Evolutionary conservation across 2,329 filamentous ascomycete genomes (phyloP).

Genomic region (Fusarium sp.): DNA sequence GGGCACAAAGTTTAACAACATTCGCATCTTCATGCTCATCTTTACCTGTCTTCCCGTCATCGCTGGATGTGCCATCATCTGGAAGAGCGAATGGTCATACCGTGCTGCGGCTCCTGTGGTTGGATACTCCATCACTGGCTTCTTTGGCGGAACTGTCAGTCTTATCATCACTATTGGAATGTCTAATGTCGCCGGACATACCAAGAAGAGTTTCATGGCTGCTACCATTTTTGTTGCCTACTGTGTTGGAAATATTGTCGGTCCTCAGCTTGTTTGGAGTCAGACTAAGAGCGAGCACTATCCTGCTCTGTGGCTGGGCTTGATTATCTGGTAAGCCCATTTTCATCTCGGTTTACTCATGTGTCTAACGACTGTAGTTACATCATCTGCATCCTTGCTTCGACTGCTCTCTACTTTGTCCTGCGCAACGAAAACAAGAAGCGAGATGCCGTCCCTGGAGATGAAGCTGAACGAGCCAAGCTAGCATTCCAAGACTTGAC

Average conservation of each 20-base stretch:
- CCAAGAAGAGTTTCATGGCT: slow-evolving; percentile 83
- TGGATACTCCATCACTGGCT: slow-evolving; percentile 79
- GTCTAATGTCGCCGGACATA: slow-evolving; percentile 80
- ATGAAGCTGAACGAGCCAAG: slow-evolving; percentile 72
- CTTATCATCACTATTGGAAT: slow-evolving; percentile 64
- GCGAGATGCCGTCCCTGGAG: slow-evolving; percentile 59
- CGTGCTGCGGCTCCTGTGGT: slow-evolving; percentile 75
- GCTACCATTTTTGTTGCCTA: slow-evolving; percentile 81
- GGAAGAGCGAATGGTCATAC: slow-evolving; percentile 74
- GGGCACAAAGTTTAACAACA: slow-evolving; percentile 69
- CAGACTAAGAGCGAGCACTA: slow-evolving; percentile 75
- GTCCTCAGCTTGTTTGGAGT: slow-evolving; percentile 77
- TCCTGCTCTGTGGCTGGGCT: slow-evolving; percentile 75
- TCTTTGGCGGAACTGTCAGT: slow-evolving; percentile 78
- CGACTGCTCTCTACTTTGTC: slow-evolving; percentile 68
- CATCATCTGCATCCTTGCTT: slow-evolving; percentile 72
- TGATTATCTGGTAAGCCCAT: slow-evolving; percentile 67
- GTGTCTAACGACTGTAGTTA: slow-evolving; percentile 60
- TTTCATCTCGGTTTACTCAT: background rate
- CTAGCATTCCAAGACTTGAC: slow-evolving; percentile 76
- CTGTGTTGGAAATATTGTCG: slow-evolving; percentile 81
- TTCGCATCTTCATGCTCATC: slow-evolving; percentile 74
- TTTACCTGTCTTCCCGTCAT: slow-evolving; percentile 79
- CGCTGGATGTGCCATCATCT: slow-evolving; percentile 79
- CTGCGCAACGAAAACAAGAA: slow-evolving; percentile 69